Base-by-base conservation (phyloP, 352 stramenopile species). In the Pythium plurisporium region DNA sequence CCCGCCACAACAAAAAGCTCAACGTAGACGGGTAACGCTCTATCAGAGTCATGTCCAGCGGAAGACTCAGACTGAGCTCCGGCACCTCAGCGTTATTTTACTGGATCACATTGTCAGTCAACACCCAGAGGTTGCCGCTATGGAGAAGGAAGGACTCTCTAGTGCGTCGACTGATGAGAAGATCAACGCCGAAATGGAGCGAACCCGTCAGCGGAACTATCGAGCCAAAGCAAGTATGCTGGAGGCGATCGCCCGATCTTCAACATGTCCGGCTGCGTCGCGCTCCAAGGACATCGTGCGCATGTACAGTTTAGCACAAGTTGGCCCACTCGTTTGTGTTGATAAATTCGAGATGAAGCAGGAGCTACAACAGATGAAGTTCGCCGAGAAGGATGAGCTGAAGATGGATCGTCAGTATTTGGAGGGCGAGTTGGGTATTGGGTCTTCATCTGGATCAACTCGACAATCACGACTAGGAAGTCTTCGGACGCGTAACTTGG, bases 31-130 rank as follows among this genome's bases (percentile, higher is more conserved):
- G 0, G 57, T 82, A 50, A 77, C 65, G 0, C 33, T 85, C 3
- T 86, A 79, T 43, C 45, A 79, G 6, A 69, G 78, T 19, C 79
- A 89, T 27, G 65, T 82, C 3, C 64, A 71, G 37, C 72, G 71
- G 14, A 76, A 76, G 23, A 84, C 66, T 34, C 55, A 75, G 27
- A 69, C 69, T n/a, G 70, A 86, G 5, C 34, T 84, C 1, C 62
- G 63, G 4, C 68, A 73, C 34, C 69, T 86, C 2, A 85, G 70
- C 34, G 55, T 69, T 2, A 75, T 89, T 65, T 27, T 89, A 43
- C 34, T 89, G 0, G 79, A 87, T n/a, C 79, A 89, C 42, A 76
- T 89, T 12, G 76, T 86, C 47, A 86, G 67, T 50, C 79, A 85
- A 43, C 76, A 81, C 36, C 74, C 76, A 0, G 79, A 89, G 37